Evolutionary conservation across 1,139 yeast species (phyloP), one percentile per base, ranked within the genome.

Genomic region (Suzukiozyma palmioleophila): DNA sequence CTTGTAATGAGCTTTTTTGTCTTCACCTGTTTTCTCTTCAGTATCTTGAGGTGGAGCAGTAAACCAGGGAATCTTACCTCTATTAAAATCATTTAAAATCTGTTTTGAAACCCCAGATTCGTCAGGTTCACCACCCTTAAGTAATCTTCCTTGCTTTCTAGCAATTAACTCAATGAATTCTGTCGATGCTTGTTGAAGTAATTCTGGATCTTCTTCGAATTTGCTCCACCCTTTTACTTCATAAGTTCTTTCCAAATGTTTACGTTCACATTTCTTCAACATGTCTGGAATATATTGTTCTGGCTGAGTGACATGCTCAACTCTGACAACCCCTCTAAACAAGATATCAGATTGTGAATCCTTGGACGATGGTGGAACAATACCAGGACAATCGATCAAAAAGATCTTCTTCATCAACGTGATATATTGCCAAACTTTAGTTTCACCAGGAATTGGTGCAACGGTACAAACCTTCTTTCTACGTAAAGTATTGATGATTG

Each of bases 11-110:
- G 79, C 79, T 60, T 73, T 75, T 56, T 75, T 75, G 52, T 78
- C 83, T 45, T 68, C 79, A 28, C 79, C 80, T 5, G 66, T 61
- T 57, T 79, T 69, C 13, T 60, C 74, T 43, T 67, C 73, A 38
- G 73, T 79, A 52, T 79, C 86, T 55, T 79, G 75, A 30, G 97
- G 97, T 35, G 98, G 97, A 27, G 94, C 81, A 26, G 88, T 88
- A 60, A 92, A 92, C 98, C 98, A 92, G 18, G 98, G 98, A 42
- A 92, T 89, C 58, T 89, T 88, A 45, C 98, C 98, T 63, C 98
- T 79, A 66, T 88, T 92, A 70, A 92, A 92, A 61, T 92, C 98
- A 54, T 87, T 89, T 58, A 92, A 75, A 26, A 92, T 83, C 57
- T 84, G 84, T 61, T 89, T 92, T 38, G 98, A 82, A 42, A 92